Conservation (phyloP, 164 flowering plant species). For the Umbilicus rupestris region DNA sequence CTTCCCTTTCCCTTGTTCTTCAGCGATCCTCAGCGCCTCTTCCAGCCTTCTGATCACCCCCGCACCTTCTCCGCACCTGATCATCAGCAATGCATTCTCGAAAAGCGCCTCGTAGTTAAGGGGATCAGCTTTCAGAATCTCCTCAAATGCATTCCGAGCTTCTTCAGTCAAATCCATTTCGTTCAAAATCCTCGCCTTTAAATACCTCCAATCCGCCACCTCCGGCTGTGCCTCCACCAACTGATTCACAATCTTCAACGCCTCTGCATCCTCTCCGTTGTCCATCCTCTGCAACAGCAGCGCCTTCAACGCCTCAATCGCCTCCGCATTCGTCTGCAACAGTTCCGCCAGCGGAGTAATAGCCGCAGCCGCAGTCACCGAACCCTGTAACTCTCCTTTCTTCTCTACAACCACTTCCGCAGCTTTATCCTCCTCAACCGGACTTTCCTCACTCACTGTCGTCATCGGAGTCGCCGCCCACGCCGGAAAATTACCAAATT, state of each 20-base stretch:
- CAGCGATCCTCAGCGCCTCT: conserved; percentile 43
- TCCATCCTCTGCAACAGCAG: conserved; percentile 55
- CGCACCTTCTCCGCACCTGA: conserved; percentile 56
- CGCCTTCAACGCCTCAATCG: conserved; percentile 36
- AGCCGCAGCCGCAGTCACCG: conserved; percentile 15
- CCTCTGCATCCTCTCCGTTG: conserved; percentile 57
- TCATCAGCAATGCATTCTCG: conserved; percentile 71
- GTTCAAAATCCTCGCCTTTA: conserved; percentile 45
- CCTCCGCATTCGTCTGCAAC: conserved; percentile 39
- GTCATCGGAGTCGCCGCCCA: conserved; percentile 9
- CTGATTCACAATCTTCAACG: conserved; percentile 32
- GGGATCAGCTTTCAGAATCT: conserved; percentile 50
- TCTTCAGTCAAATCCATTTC: conserved; percentile 46
- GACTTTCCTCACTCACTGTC: conserved; percentile 4
- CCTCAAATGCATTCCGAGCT: conserved; percentile 58
- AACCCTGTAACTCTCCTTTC: background rate
- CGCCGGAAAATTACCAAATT: conserved; percentile 5
- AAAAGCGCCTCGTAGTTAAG: conserved; percentile 65
- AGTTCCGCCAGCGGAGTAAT: conserved; percentile 36
- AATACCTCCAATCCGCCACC: conserved; percentile 53
- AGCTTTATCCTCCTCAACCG: background rate
- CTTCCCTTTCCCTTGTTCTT: conserved; percentile 32
- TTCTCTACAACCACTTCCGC: no score
- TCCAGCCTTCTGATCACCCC: conserved; percentile 44
- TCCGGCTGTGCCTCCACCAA: conserved; percentile 47